Base-by-base conservation (phyloP, 2,329 filamentous ascomycete genomes). In the Cladosporium sp. region DNA sequence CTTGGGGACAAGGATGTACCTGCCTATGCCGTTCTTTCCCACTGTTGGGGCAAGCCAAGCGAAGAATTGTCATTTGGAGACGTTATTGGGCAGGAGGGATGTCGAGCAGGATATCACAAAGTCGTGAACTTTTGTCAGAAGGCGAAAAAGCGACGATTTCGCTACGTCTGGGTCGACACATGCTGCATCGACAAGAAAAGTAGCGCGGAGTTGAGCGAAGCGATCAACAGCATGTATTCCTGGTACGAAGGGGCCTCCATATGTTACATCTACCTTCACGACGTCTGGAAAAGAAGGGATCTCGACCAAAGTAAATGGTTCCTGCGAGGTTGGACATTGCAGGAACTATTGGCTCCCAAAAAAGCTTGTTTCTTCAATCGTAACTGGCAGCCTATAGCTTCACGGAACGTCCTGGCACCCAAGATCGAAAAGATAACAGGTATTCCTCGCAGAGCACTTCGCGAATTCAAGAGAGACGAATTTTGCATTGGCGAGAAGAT, bases 21-120 rank as follows among this genome's bases (percentile, higher is more conserved):
- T 7, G 29, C 35, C 5, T 61, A 62, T 42, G 55, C 43, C 13
- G 62, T 61, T 19, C 49, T 59, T 7, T 62, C 61, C 5, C 61
- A 62, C 29, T 45, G 56, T 6, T 63, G 59, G 61, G 32, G 32
- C 13, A 15, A 15, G n/a, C n/a, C n/a, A n/a, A n/a, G n/a, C 18
- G 16, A 43, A 2, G 58, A 63, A 35, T n/a, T n/a, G 27, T 57
- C 16, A 39, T 50, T 4, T 59, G 51, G 45, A 52, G 56, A 16
- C 45, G 57, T 15, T 54, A 53, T 25, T n/a, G n/a, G n/a, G n/a
- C n/a, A n/a, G n/a, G n/a, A n/a, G n/a, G n/a, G n/a, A n/a, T n/a
- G n/a, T n/a, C n/a, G n/a, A n/a, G n/a, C n/a, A n/a, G n/a, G n/a
- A n/a, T n/a, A n/a, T n/a, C n/a, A n/a, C n/a, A n/a, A n/a, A n/a